Conservation (phyloP, 495 filamentous ascomycete genomes). For the Trichoderma orchidacearum region DNA sequence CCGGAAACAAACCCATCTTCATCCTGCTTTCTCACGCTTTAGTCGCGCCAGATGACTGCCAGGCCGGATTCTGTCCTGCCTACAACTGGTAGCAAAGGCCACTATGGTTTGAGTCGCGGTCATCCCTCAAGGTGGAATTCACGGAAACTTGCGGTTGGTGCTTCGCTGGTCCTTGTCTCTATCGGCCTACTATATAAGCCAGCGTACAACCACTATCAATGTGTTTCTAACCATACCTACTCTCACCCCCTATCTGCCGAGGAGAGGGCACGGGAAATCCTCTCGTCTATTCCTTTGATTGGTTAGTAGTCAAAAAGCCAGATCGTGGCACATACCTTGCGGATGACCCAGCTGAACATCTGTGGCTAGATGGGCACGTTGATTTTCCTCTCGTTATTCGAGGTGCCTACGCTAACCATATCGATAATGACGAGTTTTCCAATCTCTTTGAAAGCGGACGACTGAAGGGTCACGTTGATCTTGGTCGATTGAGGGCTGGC, state of each 20-base stretch:
- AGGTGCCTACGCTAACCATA: conserved; percentile 55
- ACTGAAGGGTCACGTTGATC: conserved; percentile 61
- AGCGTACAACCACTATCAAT: background rate
- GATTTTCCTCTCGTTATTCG: conserved; percentile 70
- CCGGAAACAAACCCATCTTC: background rate
- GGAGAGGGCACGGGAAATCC: conserved; percentile 53
- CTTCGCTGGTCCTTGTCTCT: background rate
- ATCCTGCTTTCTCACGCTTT: too few species aligned
- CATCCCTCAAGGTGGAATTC: background rate
- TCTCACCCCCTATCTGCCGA: conserved; percentile 33
- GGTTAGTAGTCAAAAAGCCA: conserved; percentile 34
- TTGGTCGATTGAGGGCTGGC: conserved; percentile 48
- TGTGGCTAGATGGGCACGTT: conserved; percentile 69
- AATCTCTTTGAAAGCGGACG: conserved; percentile 52
- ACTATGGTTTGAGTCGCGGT: background rate
- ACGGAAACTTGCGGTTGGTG: background rate
- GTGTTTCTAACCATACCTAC: background rate
- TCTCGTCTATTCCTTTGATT: conserved; percentile 65
- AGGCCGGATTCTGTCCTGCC: background rate
- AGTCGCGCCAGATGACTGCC: background rate
- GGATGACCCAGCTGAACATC: background rate
- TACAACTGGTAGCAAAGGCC: background rate
- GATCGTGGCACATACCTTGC: too few species aligned
- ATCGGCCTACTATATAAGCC: background rate
- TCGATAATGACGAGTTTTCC: conserved; percentile 63